Conservation (phyloP, 805 yeast species). For the Candida khao-thaluensis region DNA sequence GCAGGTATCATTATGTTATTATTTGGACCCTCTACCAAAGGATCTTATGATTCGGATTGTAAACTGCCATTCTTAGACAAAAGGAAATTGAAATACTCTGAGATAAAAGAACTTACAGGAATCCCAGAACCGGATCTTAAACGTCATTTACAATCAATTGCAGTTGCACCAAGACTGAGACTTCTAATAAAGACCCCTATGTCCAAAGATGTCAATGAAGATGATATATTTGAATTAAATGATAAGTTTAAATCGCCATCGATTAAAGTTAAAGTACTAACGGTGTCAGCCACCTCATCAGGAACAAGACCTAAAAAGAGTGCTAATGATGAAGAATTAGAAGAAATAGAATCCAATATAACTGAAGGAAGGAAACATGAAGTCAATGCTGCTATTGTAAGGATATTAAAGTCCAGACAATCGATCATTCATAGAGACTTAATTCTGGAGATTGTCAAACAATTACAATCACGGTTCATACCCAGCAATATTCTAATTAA, state of each 20-base stretch:
- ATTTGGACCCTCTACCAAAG: constrained; percentile 48
- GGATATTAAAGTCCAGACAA: constrained; percentile 81
- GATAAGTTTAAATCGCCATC: constrained; percentile 65
- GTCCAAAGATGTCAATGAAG: constrained; percentile 64
- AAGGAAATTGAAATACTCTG: constrained; percentile 53
- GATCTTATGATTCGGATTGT: constrained; percentile 24
- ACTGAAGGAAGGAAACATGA: constrained; percentile 64
- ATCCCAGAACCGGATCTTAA: constrained; percentile 73
- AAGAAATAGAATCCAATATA: constrained; percentile 54
- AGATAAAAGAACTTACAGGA: constrained; percentile 62
- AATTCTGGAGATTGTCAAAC: constrained; percentile 62
- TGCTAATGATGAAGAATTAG: constrained; percentile 55
- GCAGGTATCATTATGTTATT: constrained; percentile 77
- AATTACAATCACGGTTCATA: constrained; percentile 59
- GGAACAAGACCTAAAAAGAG: constrained; percentile 29
- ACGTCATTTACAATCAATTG: constrained; percentile 77
- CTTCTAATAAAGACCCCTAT: constrained; percentile 72
- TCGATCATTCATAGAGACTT: constrained; percentile 61
- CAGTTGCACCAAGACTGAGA: constrained; percentile 79
- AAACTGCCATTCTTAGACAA: constrained; percentile 49
- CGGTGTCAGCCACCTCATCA: constrained; percentile 44
- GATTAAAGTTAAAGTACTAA: constrained; percentile 69
- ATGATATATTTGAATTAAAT: constrained; percentile 68
- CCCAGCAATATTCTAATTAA: constrained; percentile 70
- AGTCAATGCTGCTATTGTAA: constrained; percentile 81